A percentile compares a stretch with the other conserved stretches of the same genome.
Conservation (phyloP, 2,329 filamentous ascomycete genomes). For the Raffaelea ambrosiae region DNA sequence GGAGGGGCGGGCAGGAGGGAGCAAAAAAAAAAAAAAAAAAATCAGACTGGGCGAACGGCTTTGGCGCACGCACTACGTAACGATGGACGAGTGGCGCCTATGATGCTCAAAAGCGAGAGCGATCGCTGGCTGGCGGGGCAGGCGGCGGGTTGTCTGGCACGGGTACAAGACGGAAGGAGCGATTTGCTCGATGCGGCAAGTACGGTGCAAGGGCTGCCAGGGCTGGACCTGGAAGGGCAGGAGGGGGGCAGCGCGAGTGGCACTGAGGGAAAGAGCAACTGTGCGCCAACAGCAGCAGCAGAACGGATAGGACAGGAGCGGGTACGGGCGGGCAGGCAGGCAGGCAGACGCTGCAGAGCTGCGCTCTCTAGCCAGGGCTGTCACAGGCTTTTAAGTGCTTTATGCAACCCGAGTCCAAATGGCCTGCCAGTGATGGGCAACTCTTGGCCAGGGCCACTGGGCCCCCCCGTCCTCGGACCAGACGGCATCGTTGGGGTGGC, state of each 20-base stretch:
- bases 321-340: no score
- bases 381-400: no score
- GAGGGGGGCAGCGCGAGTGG: neutral
- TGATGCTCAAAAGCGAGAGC: neutral
- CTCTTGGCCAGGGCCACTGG: neutral
- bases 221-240: neutral
- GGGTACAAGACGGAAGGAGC: constrained; percentile 1
- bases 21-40: no score
- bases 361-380: no score
- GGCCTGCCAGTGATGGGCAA: neutral
- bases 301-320: no score
- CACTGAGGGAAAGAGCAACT: no score
- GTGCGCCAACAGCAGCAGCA: no score
- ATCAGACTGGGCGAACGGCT: no score
- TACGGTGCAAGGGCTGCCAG: neutral
- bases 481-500: no score
- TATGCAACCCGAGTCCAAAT: no score
- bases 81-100: no score
- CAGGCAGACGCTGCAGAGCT: neutral
- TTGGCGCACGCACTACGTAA: neutral
- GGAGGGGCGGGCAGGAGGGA: no score
- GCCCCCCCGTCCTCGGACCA: neutral
- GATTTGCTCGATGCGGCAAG: neutral
- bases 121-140: neutral
- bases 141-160: neutral